Base-by-base conservation (phyloP, 2,329 filamentous ascomycete species). In the Diaporthe ilicicola region DNA sequence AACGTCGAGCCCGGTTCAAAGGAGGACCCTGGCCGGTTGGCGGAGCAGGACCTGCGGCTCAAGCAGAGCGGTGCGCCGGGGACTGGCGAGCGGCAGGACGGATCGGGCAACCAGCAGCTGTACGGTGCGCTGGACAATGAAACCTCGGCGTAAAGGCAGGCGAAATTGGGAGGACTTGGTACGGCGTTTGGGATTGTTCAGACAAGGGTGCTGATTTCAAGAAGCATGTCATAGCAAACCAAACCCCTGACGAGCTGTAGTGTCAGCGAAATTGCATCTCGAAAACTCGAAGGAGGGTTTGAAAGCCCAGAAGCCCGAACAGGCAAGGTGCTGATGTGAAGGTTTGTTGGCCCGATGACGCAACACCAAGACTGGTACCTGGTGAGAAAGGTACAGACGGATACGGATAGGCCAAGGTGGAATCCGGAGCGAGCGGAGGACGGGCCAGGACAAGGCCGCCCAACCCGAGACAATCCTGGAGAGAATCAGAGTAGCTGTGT, bases 1-100 rank as follows among this genome's bases (percentile, higher is more conserved):
- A 48, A 75, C 37, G 76, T 76, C 12, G 76, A 78, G 76, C 76
- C 76, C 2, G 76, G 76, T 10, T 76, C 73, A n/a, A 65, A 72
- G 61, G 17, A 75, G 37, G 77, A 78, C 48, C 76, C 77, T 0
- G 67, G 29, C 3, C 48, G 76, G 67, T 42, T 53, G 44, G 77
- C 74, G 12, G 62, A 72, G 72, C 53, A 32, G 32, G 24, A 61
- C 12, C n/a, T 55, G 50, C 19, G 32, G 32, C 29, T 66, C 29
- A 72, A 67, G 61, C 70, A 70, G 67, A 65, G 32, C n/a, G 53
- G 42, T 5, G 53, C 42, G 34, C 42, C 51, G 13, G 62, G 72
- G 17, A 70, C 59, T 8, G 72, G 70, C 15, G 59, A 54, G 61
- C 44, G 72, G 24, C 56, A 70, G 54, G 69, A 46, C 10, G 69